phyloP scores from a whole-genome alignment of 495 filamentous ascomycete genomes.

The Lophiostoma macrostomum region DNA sequence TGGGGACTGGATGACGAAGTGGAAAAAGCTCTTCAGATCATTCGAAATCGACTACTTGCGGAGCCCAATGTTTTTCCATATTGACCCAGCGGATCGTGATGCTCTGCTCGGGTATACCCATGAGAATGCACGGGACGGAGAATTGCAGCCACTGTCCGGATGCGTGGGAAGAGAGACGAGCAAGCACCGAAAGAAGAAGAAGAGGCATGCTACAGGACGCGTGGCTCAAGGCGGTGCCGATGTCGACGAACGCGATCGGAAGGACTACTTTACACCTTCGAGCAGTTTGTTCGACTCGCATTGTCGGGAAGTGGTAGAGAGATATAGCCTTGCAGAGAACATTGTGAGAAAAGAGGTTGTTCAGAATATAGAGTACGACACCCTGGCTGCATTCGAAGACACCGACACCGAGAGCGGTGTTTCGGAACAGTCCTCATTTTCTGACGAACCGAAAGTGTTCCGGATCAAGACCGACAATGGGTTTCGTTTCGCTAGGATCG shows the following conservation, averaged over 20 bases:
- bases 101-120: conserved; percentile 59
- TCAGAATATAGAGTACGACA: conserved; percentile 50
- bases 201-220: conserved; percentile 15
- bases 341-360: conserved; percentile 52
- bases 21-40: conserved; percentile 54
- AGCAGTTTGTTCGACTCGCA: conserved; percentile 56
- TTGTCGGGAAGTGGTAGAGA: conserved; percentile 51
- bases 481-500: conserved; percentile 46
- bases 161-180: conserved; percentile 64
- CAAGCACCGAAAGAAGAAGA: conserved; percentile 63
- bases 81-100: conserved; percentile 63
- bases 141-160: conserved; percentile 56
- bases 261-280: conserved; percentile 62
- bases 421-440: neutral
- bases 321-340: conserved; percentile 49
- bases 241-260: conserved; percentile 61
- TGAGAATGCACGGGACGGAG: conserved; percentile 47
- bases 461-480: conserved; percentile 50
- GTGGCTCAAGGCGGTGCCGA: conserved; percentile 4
- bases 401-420: conserved; percentile 32
- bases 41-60: conserved; percentile 59
- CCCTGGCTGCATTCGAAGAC: conserved; percentile 29
- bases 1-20: conserved; percentile 54
- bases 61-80: conserved; percentile 67
- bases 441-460: conserved; percentile 42